Evolutionary conservation across 2,329 filamentous ascomycete species (phyloP).

Genomic region (Chalaropsis thielavioides): DNA sequence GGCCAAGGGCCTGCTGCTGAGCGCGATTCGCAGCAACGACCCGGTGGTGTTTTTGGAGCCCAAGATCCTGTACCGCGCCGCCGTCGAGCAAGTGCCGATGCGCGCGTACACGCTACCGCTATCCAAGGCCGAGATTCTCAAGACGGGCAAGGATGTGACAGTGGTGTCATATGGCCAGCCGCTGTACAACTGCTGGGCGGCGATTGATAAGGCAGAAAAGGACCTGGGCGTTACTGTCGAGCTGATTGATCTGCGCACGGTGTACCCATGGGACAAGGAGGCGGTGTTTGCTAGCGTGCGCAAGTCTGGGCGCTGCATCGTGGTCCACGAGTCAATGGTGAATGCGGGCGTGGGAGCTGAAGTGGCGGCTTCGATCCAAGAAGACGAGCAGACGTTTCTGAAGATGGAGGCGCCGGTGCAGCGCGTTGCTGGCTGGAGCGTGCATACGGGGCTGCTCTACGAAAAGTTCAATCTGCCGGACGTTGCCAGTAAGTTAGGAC

Average conservation of each 20-base stretch:
- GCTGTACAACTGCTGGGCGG: slow-evolving; percentile 66
- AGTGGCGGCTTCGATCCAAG: slow-evolving; percentile 76
- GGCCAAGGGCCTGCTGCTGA: slow-evolving; percentile 72
- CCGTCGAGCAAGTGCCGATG: slow-evolving; percentile 78
- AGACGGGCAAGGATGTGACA: slow-evolving; percentile 65
- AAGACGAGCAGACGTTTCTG: slow-evolving; percentile 60
- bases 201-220: slow-evolving; percentile 59
- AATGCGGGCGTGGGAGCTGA: slow-evolving; percentile 83
- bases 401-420: slow-evolving; percentile 72
- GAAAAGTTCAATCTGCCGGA: slow-evolving; percentile 76
- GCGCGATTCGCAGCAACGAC: slow-evolving; percentile 65
- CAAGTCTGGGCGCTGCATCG: slow-evolving; percentile 73
- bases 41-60: slow-evolving; percentile 90
- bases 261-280: slow-evolving; percentile 84
- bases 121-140: slow-evolving; percentile 72
- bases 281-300: slow-evolving; percentile 68
- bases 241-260: slow-evolving; percentile 72
- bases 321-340: slow-evolving; percentile 86
- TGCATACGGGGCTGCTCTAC: slow-evolving; percentile 63
- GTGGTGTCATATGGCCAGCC: slow-evolving; percentile 83
- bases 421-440: slow-evolving; percentile 79
- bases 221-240: slow-evolving; percentile 67
- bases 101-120: slow-evolving; percentile 71
- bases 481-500: slow-evolving; percentile 56
- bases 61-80: slow-evolving; percentile 81